Conservation (phyloP, 108 stramenopile species). For the Skeletonema grethae region DNA sequence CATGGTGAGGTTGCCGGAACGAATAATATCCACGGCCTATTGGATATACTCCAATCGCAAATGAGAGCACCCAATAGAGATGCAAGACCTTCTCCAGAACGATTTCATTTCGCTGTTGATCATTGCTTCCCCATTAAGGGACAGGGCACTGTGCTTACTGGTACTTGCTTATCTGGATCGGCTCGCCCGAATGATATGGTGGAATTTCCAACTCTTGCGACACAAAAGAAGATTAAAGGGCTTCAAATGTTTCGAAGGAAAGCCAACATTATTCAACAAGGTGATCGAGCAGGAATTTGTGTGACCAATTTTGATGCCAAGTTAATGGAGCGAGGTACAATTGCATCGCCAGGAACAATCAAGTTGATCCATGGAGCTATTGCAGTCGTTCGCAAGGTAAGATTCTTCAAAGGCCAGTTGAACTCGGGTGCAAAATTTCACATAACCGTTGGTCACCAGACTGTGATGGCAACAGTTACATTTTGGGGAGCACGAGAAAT, state of each 20-base stretch:
- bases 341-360: conserved; percentile 87
- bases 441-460: conserved; percentile 94
- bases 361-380: conserved; percentile 77
- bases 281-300: conserved; percentile 97
- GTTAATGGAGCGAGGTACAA: conserved; percentile 91
- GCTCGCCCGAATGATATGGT: conserved; percentile 88
- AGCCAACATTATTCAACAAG: conserved; percentile 75
- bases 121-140: conserved; percentile 97
- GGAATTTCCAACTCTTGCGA: conserved; percentile 88
- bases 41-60: conserved; percentile 60
- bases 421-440: conserved; percentile 83
- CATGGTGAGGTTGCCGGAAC: conserved; percentile 38
- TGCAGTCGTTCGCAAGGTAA: conserved; percentile 89
- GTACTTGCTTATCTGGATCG: conserved; percentile 88
- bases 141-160: conserved; percentile 97
- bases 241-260: conserved; percentile 97
- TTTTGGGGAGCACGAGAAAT: conserved; percentile 97
- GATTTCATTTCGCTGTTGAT: conserved; percentile 90
- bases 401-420: conserved; percentile 69
- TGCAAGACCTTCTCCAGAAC: conserved; percentile 27
- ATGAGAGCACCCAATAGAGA: conserved; percentile 71
- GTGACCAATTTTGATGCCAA: conserved; percentile 92
- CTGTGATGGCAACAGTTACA: conserved; percentile 94
- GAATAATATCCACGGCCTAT: conserved; percentile 68
- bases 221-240: conserved; percentile 92